A percentile compares a stretch with the other conserved stretches of the same genome.
Conservation (phyloP, 805 yeast species). For the Kregervanrija delftensis region DNA sequence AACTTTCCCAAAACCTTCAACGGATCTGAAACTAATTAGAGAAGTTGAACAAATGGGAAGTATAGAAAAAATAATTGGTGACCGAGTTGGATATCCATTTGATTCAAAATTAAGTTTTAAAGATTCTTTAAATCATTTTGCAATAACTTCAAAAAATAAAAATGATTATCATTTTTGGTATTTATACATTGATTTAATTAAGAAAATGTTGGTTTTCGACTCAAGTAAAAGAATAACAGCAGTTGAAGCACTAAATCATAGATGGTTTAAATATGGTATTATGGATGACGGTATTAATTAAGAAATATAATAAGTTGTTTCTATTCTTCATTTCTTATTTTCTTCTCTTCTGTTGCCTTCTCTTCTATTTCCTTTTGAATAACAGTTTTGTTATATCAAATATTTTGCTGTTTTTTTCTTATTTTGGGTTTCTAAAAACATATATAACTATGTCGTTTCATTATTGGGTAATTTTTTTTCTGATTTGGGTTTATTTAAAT, state of each 20-base stretch:
- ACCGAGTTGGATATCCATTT: constrained; percentile 24
- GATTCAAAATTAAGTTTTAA: constrained; percentile 16
- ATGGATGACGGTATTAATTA: constrained; percentile 42
- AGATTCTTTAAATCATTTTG: constrained; percentile 19
- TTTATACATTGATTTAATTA: constrained; percentile 52
- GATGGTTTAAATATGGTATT: constrained; percentile 68
- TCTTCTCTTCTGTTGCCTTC: neutral
- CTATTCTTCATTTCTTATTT: constrained; percentile 2
- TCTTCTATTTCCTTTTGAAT: neutral
- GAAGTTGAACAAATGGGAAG: constrained; percentile 28
- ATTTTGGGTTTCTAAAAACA: neutral
- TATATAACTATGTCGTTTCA: too few relatives aligned
- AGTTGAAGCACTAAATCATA: constrained; percentile 51
- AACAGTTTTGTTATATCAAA: neutral
- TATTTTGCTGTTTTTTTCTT: neutral
- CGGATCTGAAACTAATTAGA: constrained; percentile 30
- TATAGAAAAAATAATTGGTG: constrained; percentile 23
- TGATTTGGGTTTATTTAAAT: neutral
- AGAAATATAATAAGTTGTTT: neutral
- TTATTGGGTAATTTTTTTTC: neutral
- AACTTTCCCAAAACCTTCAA: constrained; percentile 30
- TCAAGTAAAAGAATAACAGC: constrained; percentile 47
- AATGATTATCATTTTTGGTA: constrained; percentile 80
- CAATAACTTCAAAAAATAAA: constrained; percentile 34
- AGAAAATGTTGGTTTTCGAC: constrained; percentile 41